Percentiles rank a stretch among this genome's conserved stretches.
Conservation (phyloP, 257 asterid genomes). For the Hygrophila difformis region DNA sequence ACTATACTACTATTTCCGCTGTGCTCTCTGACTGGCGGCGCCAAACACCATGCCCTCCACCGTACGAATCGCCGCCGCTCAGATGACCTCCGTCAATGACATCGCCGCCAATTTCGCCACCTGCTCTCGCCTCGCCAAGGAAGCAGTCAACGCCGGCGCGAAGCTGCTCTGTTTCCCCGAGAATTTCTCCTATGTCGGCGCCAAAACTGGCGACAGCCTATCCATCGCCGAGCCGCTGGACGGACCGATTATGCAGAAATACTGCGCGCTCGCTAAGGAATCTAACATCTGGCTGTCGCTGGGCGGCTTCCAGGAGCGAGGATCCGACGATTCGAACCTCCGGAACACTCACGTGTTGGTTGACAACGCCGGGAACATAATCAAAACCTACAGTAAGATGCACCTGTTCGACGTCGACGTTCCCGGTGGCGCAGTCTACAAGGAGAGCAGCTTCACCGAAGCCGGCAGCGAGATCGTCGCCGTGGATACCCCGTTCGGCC, state of each 20-base stretch:
- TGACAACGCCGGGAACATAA: constrained; percentile 69
- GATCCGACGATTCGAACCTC: constrained; percentile 63
- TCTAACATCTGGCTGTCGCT: constrained; percentile 86
- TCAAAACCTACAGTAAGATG: constrained; percentile 69
- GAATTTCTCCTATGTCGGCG: constrained; percentile 81
- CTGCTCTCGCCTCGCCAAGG: constrained; percentile 85
- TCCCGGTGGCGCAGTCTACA: constrained; percentile 94
- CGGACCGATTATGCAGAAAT: constrained; percentile 70
- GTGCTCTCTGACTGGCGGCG: too few species aligned
- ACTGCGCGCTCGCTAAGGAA: constrained; percentile 80
- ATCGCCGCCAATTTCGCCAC: constrained; percentile 63
- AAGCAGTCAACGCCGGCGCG: constrained; percentile 85
- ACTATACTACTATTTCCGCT: too few species aligned
- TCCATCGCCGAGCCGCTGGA: constrained; percentile 68
- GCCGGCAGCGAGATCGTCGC: constrained; percentile 67
- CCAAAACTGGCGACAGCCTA: constrained; percentile 70
- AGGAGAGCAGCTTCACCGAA: constrained; percentile 90
- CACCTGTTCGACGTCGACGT: constrained; percentile 92
- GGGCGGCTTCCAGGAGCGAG: constrained; percentile 91
- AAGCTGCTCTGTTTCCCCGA: constrained; percentile 87
- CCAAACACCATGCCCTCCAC: constrained; percentile 40
- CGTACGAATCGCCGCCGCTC: constrained; percentile 79
- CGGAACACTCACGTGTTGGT: constrained; percentile 77
- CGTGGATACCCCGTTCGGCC: constrained; percentile 75
- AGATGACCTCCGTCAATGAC: constrained; percentile 86